phyloP scores from a whole-genome alignment of 1,284 basidiomycete genomes.

The Boletus semigastroideus region DNA sequence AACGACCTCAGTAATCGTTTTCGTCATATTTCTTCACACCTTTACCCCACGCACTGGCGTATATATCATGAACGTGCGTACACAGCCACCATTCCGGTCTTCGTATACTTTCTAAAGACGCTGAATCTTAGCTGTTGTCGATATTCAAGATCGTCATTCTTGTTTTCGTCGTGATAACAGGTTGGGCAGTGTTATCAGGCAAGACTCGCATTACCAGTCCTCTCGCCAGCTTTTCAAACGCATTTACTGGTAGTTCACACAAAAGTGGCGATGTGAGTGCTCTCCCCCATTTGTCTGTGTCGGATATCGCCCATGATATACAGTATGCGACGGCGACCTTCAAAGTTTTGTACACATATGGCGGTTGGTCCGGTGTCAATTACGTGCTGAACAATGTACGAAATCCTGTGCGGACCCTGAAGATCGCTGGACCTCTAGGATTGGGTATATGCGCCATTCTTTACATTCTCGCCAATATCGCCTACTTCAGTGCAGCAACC shows the following conservation, averaged over 20 bases:
- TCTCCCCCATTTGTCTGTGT: not conserved
- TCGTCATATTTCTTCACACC: slow-evolving; percentile 46
- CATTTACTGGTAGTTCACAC: slow-evolving; percentile 49
- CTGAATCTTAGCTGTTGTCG: slow-evolving; percentile 11
- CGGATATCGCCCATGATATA: not conserved
- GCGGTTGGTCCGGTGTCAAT: slow-evolving; percentile 54
- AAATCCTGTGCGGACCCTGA: slow-evolving; percentile 50
- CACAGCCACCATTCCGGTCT: not conserved
- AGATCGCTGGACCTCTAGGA: slow-evolving; percentile 54
- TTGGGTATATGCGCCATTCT: slow-evolving; percentile 45
- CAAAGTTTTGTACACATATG: slow-evolving; percentile 58
- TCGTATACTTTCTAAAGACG: not conserved
- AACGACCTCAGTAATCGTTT: slow-evolving; percentile 39
- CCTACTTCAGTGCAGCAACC: slow-evolving; percentile 45
- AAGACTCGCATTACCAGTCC: slow-evolving; percentile 45
- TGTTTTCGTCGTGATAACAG: slow-evolving; percentile 28
- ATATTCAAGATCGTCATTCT: slow-evolving; percentile 31
- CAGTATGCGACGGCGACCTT: slow-evolving; percentile 59
- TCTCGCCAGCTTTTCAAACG: slow-evolving; percentile 45
- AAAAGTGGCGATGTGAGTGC: slow-evolving; percentile 42
- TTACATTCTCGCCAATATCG: slow-evolving; percentile 53
- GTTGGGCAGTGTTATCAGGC: slow-evolving; percentile 54
- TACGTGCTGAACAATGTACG: slow-evolving; percentile 57
- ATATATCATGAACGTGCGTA: slow-evolving; percentile 47
- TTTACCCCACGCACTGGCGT: slow-evolving; percentile 45